Evolutionary conservation across 257 asterid species (phyloP), one percentile per base, ranked within the genome.

Genomic region (Rauvolfia tetraphylla): DNA sequence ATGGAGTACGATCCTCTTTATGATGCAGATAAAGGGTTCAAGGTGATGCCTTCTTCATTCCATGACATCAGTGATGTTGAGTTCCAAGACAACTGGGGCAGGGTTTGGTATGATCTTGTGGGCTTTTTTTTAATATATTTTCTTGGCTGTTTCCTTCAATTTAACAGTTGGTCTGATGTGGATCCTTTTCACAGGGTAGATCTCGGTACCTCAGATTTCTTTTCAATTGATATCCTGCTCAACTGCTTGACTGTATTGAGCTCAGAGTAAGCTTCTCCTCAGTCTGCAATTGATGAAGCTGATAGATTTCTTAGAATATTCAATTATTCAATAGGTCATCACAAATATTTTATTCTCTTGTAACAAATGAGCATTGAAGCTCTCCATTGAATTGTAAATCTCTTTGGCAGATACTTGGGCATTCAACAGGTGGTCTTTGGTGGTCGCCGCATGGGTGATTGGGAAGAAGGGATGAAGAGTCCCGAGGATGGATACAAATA

Each of bases 391-490:
- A 7, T 25, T 25, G 22, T 73, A 48, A 7, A 61, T 71, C 61
- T 68, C 33, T 74, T 33, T 44, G 62, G 76, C 89, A 94, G 97
- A 76, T 94, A 94, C 78, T 75, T 94, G 86, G 97, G 98, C 76
- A 94, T 94, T 65, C 93, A 94, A 53, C 97, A 94, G 84, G 98
- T 94, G 20, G 97, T 92, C 65, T 94, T 94, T 67, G 97, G 97
- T 29, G 98, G 97, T 48, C 88, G 87, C 8, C 75, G 84, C 46
- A 80, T 94, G 87, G 96, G 97, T 53, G 97, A 94, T 82, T 94
- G 98, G 97, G 98, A 94, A 85, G 97, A 94, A 68, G 98, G 97
- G 72, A 94, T 94, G 98, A 92, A 90, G 2, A 87, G 85, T 66
- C 79, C 95, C 54, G 97, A 88, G 7, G 81, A 79, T 67, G 98